Base-by-base conservation (phyloP, 345 rosid species). In the Moricandia moricandioides region DNA sequence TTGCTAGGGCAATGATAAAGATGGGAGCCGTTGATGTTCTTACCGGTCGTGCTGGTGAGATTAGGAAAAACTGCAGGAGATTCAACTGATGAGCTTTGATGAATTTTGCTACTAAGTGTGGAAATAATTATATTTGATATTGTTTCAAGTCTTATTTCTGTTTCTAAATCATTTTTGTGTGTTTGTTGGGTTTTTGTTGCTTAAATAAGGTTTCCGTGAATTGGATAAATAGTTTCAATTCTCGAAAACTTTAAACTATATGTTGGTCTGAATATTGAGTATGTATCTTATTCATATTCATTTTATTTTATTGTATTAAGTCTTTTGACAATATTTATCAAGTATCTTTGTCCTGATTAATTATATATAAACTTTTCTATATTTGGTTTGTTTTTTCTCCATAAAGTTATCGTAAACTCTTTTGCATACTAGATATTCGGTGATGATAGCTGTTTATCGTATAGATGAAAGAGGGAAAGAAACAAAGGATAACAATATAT, bases 1-100 rank as follows among this genome's bases (percentile, higher is more conserved):
- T 93, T 30, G 87, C 75, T 7, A 73, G 82, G 13, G 80, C 97
- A 1, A 91, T 91, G 91, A 80, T 82, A 34, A 93, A 93, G 79
- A 88, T 93, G 96, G 91, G 92, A 6, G 83, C 80, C 8, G 45
- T 88, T 31, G 84, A 76, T 18, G 92, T 89, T n/a, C 71, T 88
- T 67, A 85, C 87, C 0, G 97, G 91, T n/a, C 62, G 14, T 1
- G 69, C 83, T 0, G 97, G 98, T 13, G 85, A 93, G 71, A 82
- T 91, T 43, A 82, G 96, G 31, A 81, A 77, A 1, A 84, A 89
- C 69, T 93, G 94, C 69, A 80, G 89, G 70, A 83, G 84, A 21
- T 70, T 82, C 52, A 88, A 85, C 72, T 69, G 55, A 67, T 27
- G 51, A 51, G 31, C 7, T 12, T 43, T 66, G 35, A 56, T 49